These are phyloP conservation scores for Handroanthus guayacan DNA, from an alignment of 257 asterid genomes.

Conservation along the genomic window DNA sequence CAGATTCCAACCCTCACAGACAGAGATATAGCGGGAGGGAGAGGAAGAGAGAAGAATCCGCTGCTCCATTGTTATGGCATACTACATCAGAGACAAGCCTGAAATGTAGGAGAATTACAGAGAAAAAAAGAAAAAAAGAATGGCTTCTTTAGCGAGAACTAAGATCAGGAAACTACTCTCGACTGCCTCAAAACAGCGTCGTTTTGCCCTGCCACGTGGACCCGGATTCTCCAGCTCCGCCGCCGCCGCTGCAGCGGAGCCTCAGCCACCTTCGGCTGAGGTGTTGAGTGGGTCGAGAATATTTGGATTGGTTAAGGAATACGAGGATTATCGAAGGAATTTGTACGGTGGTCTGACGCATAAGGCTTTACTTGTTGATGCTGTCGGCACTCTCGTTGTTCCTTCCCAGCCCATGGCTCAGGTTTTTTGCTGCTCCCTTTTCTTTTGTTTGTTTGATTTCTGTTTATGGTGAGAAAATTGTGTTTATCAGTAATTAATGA, in stretches of 20 bases:
- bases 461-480: background rate
- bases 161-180: constrained; percentile 45
- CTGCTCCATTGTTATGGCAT: constrained; percentile 10
- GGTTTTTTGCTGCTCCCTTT: constrained; percentile 48
- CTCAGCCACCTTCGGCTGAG: constrained; percentile 39
- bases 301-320: constrained; percentile 72
- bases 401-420: constrained; percentile 99
- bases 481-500: background rate
- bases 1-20: background rate
- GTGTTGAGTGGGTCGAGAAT: constrained; percentile 46
- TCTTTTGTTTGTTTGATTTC: background rate
- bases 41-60: constrained; percentile 12
- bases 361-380: constrained; percentile 93
- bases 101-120: constrained; percentile 34
- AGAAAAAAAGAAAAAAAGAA: constrained; percentile 15
- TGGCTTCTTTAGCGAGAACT: constrained; percentile 47
- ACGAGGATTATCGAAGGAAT: constrained; percentile 88
- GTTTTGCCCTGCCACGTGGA: constrained; percentile 34
- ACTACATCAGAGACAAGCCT: background rate
- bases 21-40: background rate
- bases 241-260: constrained; percentile 38
- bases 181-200: constrained; percentile 22
- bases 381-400: constrained; percentile 90
- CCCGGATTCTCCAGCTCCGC: constrained; percentile 54
- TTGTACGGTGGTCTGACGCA: constrained; percentile 92